phyloP scores from a whole-genome alignment of 345 rosid species.

The Kernera saxatilis region DNA sequence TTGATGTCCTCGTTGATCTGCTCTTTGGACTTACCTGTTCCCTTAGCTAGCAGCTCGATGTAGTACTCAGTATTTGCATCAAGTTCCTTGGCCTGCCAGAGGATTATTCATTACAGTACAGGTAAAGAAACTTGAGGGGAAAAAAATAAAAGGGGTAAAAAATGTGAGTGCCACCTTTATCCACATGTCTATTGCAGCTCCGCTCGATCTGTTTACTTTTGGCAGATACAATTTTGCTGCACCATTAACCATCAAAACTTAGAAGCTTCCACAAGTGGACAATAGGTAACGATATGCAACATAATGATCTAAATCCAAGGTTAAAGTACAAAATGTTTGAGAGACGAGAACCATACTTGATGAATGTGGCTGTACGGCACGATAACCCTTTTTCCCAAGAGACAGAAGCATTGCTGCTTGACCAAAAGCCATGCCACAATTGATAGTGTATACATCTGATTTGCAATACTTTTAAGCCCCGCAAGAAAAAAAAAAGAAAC shows the following conservation, averaged over 20 bases:
- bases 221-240: constrained; percentile 84
- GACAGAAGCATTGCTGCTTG: constrained; percentile 95
- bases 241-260: constrained; percentile 13
- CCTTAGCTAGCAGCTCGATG: constrained; percentile 66
- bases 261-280: not conserved
- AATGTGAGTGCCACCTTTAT: constrained; percentile 45
- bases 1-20: constrained; percentile 66
- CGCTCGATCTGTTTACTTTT: constrained; percentile 65
- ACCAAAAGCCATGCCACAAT: constrained; percentile 85
- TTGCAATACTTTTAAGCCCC: constrained; percentile 51
- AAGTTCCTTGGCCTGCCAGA: constrained; percentile 71
- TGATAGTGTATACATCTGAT: constrained; percentile 67
- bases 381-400: constrained; percentile 72
- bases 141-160: not conserved
- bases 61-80: constrained; percentile 64
- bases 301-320: not conserved
- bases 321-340: not conserved
- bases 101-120: constrained; percentile 3
- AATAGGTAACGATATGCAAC: not conserved
- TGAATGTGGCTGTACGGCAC: constrained; percentile 68
- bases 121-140: not conserved
- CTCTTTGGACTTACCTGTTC: constrained; percentile 73
- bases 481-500: constrained; percentile 11
- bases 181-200: constrained; percentile 83
- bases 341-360: constrained; percentile 46